These are phyloP conservation scores for Alternaria viburni DNA, from an alignment of 2,329 filamentous ascomycete species.

Conservation along the genomic window DNA sequence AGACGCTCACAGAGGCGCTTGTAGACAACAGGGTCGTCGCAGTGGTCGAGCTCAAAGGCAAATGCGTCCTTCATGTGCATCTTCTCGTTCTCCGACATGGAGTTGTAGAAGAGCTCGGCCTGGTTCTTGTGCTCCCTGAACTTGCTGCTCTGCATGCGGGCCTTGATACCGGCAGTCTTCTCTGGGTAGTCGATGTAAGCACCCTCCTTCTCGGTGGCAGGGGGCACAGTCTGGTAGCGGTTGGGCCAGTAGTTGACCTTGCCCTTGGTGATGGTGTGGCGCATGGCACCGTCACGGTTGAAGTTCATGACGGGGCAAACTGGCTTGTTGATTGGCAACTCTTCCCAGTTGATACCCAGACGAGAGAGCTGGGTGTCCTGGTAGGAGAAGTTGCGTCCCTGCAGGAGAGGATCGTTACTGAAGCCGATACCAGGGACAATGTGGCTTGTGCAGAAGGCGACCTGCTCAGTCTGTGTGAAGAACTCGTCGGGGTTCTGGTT, in stretches of 20 bases:
- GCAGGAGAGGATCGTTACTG: constrained; percentile 75
- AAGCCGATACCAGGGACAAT: constrained; percentile 80
- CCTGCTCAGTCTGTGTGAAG: constrained; percentile 83
- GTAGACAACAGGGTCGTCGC: constrained; percentile 79
- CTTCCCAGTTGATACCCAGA: constrained; percentile 76
- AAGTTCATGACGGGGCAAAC: constrained; percentile 77
- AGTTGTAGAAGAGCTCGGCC: constrained; percentile 85
- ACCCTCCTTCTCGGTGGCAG: constrained; percentile 66
- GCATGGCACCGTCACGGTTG: constrained; percentile 75
- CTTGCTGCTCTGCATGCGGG: constrained; percentile 71
- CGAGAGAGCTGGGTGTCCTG: constrained; percentile 73
- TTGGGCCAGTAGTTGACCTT: constrained; percentile 83
- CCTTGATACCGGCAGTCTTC: constrained; percentile 73
- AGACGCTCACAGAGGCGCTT: constrained; percentile 71
- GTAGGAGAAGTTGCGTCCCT: constrained; percentile 75
- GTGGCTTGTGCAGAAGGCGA: constrained; percentile 81
- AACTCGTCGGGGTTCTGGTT: constrained; percentile 82
- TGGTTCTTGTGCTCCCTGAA: constrained; percentile 80
- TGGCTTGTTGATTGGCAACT: constrained; percentile 78
- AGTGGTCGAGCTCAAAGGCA: constrained; percentile 78
- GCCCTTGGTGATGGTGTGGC: constrained; percentile 75
- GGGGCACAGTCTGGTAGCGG: constrained; percentile 67
- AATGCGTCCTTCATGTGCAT: constrained; percentile 66
- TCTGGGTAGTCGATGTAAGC: constrained; percentile 72
- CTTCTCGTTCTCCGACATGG: constrained; percentile 70